These are phyloP conservation scores for Cercospora sp. DNA, from an alignment of 2,329 filamentous ascomycete genomes.

Conservation along the genomic window DNA sequence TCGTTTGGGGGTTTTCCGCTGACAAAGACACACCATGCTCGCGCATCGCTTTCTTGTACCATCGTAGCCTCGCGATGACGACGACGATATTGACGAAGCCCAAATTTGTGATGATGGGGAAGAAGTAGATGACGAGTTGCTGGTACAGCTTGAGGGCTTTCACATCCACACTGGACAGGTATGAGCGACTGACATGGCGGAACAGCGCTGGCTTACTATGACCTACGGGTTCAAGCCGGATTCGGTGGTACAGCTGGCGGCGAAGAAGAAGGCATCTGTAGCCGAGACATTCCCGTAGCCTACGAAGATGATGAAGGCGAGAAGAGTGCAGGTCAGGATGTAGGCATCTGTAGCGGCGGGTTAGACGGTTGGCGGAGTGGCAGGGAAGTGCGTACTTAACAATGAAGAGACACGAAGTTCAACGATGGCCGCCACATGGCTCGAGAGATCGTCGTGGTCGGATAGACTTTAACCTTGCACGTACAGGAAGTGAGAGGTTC, in stretches of 20 bases:
- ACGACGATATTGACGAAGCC: conserved; percentile 54
- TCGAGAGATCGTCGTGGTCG: neutral
- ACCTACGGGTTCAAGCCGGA: conserved; percentile 55
- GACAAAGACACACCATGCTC: neutral
- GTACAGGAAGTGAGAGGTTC: neutral
- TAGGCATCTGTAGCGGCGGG: conserved; percentile 42
- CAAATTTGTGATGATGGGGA: conserved; percentile 53
- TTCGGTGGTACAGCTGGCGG: conserved; percentile 53
- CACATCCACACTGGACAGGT: conserved; percentile 48
- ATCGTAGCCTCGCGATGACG: conserved; percentile 51
- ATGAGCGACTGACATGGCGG: neutral
- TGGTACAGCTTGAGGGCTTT: conserved; percentile 54
- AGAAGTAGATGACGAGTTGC: conserved; percentile 54
- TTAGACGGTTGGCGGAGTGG: neutral
- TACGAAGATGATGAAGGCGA: conserved; percentile 43
- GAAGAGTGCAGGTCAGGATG: conserved; percentile 42
- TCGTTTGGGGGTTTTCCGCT: neutral
- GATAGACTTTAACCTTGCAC: neutral
- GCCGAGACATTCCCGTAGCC: conserved; percentile 46
- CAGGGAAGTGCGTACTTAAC: conserved; percentile 9
- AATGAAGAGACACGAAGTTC: conserved; percentile 15
- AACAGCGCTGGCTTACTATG: neutral
- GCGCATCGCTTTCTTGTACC: conserved; percentile 51
- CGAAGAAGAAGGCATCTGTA: conserved; percentile 55
- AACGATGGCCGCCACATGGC: conserved; percentile 6